Evolutionary conservation across 2,329 filamentous ascomycete genomes (phyloP).

Genomic region (Fusarium abutilonis): DNA sequence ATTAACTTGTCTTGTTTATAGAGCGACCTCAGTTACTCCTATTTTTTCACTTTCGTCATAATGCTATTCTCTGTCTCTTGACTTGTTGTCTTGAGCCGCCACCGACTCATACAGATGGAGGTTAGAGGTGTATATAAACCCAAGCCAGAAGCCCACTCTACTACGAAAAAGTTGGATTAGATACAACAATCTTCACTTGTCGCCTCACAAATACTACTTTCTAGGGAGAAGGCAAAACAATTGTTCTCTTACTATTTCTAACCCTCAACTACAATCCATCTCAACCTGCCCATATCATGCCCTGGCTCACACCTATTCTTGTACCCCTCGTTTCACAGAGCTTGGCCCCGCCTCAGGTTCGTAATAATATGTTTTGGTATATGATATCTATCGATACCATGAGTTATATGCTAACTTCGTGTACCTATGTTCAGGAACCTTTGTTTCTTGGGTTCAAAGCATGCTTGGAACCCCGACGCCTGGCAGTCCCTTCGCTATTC

Average conservation of each 20-base stretch:
- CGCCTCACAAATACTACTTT: no score
- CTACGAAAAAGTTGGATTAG: neutral
- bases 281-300: no score
- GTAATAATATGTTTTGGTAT: neutral
- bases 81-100: neutral
- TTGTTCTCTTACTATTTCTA: no score
- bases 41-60: no score
- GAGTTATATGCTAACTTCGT: neutral
- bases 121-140: neutral
- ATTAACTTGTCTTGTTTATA: no score
- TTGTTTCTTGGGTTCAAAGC: neutral
- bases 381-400: neutral
- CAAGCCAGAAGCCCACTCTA: neutral
- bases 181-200: neutral
- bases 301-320: no score
- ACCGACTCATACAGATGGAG: neutral
- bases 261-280: no score
- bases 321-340: neutral
- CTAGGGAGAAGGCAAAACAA: no score
- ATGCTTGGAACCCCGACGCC: neutral
- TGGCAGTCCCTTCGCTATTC: neutral
- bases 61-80: no score
- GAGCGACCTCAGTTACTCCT: no score
- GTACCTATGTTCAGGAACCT: neutral
- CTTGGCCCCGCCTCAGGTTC: neutral